Evolutionary conservation across 176 grass and related monocot genomes (phyloP), one percentile per base, ranked within the genome.

Genomic region (Pontederia crassipes): DNA sequence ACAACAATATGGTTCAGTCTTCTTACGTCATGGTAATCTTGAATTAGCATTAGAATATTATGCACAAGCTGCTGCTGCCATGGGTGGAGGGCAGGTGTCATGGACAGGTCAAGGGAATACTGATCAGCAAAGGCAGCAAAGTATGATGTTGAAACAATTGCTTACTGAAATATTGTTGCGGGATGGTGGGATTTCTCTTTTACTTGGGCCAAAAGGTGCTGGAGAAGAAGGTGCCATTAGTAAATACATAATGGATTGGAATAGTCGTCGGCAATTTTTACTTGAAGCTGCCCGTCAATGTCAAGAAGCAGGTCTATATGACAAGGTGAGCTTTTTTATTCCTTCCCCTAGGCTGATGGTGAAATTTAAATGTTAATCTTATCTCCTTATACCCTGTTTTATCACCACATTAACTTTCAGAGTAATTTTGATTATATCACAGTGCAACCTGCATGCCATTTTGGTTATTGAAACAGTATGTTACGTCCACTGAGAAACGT

Each of bases 211-310:
- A 64, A 89, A 69, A 81, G 84, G 88, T 73, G 83, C 84, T 72
- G 93, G 93, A 62, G 87, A 91, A 69, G 92, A 91, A 80, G 93
- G 81, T 27, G 81, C 85, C 64, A 74, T 98, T 48, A 88, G 76
- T 49, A 98, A 88, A 72, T 92, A 98, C 70, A 85, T 98, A 71
- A 81, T 82, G 60, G 93, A 98, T 75, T 79, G 75, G 84, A 85
- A 85, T 75, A 70, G 63, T 40, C 81, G 79, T 49, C 79, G 81
- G 62, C 81, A 88, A 71, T 92, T 98, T 62, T 83, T 98, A 69
- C 87, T 98, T 59, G 87, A 89, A 69, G 93, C 79, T 65, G 84
- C 93, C 46, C 87, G 74, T 78, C 74, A 72, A 48, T 98, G 93
- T 73, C 88, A 89, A 65, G 84, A 98, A 83, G 78, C 84, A 45